Evolutionary conservation across 148 eudicot species (phyloP), one percentile per base, ranked within the genome.

Genomic region (Agrostemma githago): DNA sequence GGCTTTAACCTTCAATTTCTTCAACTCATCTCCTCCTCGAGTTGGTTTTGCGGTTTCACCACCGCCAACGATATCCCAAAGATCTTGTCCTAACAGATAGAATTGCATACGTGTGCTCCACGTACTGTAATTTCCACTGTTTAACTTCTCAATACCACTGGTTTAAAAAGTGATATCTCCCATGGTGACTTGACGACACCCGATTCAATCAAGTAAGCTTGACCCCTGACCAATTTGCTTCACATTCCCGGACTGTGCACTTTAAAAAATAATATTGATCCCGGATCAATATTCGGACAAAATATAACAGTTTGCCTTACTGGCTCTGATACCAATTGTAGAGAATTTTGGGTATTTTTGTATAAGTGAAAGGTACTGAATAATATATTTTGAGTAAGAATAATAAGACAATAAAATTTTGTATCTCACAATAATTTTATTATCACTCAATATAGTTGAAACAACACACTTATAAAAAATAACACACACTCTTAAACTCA

Each of bases 1-100:
- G 58, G 1, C 58, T 54, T 54, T 12, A 4, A 12, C n/a, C n/a
- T 12, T 54, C 6, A 1, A 5, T 44, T 44, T 44, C 51, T 44
- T 44, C 51, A 44, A 5, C 51, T 44, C 6, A 2, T 44, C 51
- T 44, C 51, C 58, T 54, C 58, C n/a, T 46, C 51, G 8, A 54
- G 58, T 12, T 54, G 58, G 58, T 54, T 11, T 54, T 4, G n/a
- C 58, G 58, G 58, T 54, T 54, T 66, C 39, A 9, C 41, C 14
- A 6, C 79, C 67, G 37, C 56, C 73, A 14, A 76, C 57, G 0
- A 69, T 54, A 34, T 34, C 16, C 79, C 73, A 60, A 9, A 76
- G 41, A 26, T 68, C 68, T 59, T 76, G 58, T 9, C 60, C 66
- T 5, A 54, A 19, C 40, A 67, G 59, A 42, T 67, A 76, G 0